A percentile compares a stretch with the other conserved stretches of the same genome.
These are phyloP conservation scores for Paraurostyla sp. DNA, from an alignment of 73 alveolate genomes.

Conservation along the genomic window DNA sequence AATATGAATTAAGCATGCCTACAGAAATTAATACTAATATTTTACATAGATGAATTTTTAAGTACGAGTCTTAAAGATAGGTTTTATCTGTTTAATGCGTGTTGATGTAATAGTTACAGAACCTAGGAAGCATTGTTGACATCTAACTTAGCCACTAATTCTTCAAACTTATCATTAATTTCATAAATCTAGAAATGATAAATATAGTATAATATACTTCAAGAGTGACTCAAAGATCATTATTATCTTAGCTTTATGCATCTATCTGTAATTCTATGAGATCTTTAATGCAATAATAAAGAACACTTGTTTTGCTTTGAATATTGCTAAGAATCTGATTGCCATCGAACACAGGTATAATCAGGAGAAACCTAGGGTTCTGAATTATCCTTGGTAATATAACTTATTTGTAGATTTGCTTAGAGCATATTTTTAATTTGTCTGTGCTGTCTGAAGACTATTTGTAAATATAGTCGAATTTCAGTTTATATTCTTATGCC, in stretches of 20 bases:
- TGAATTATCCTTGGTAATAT: conserved; percentile 15
- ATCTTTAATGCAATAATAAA: not conserved
- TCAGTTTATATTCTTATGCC: not conserved
- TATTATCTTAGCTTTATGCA: not conserved
- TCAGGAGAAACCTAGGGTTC: not conserved
- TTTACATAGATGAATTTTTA: not conserved
- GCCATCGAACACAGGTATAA: not conserved
- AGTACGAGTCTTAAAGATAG: not conserved
- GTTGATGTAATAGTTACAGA: not conserved
- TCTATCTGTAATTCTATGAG: conserved; percentile 6
- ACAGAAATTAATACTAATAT: not conserved
- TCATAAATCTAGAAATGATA: conserved; percentile 22
- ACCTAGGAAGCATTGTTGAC: conserved; percentile 7
- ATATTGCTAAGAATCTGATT: not conserved
- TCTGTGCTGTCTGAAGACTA: not conserved
- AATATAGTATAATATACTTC: not conserved
- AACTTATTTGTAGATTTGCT: not conserved
- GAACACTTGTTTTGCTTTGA: not conserved
- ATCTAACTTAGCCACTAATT: conserved; percentile 29
- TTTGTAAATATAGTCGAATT: not conserved
- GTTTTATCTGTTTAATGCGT: not conserved
- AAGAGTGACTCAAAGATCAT: not conserved
- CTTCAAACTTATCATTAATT: not conserved
- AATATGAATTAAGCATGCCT: not conserved
- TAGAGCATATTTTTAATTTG: not conserved